phyloP scores from a whole-genome alignment of 2,329 filamentous ascomycete species.

The Claviceps pazoutovae region DNA sequence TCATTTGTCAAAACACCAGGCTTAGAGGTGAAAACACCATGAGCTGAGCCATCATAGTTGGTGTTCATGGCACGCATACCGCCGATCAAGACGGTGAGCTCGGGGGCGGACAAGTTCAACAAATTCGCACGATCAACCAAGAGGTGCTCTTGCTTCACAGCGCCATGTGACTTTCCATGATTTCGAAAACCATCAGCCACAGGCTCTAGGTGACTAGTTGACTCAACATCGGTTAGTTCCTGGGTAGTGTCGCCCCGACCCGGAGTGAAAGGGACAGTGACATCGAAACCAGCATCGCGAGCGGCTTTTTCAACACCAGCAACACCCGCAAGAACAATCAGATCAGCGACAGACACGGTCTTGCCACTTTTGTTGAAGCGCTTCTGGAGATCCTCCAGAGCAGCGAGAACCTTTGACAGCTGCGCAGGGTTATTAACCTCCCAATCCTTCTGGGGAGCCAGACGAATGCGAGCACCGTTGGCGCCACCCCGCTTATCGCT shows the following conservation, averaged over 20 bases:
- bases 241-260: constrained; percentile 59
- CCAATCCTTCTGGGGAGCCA: constrained; percentile 60
- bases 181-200: constrained; percentile 66
- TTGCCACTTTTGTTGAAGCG: constrained; percentile 54
- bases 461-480: constrained; percentile 65
- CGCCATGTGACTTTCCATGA: constrained; percentile 49
- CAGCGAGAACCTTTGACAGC: constrained; percentile 45
- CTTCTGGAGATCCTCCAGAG: constrained; percentile 50
- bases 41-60: constrained; percentile 56
- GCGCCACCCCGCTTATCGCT: constrained; percentile 73
- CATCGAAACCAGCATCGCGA: constrained; percentile 27
- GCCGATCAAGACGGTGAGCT: constrained; percentile 57
- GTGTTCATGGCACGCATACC: constrained; percentile 55
- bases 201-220: constrained; percentile 54
- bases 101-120: constrained; percentile 55
- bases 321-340: constrained; percentile 61
- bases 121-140: constrained; percentile 60
- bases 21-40: constrained; percentile 54
- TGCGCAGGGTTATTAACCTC: constrained; percentile 58
- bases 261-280: constrained; percentile 56
- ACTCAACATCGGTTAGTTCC: constrained; percentile 55
- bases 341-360: constrained; percentile 64
- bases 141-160: constrained; percentile 52
- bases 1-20: constrained; percentile 62
- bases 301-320: constrained; percentile 63